Conservation (phyloP, 306 rosid genomes). For the Ziziphus jujuba region DNA sequence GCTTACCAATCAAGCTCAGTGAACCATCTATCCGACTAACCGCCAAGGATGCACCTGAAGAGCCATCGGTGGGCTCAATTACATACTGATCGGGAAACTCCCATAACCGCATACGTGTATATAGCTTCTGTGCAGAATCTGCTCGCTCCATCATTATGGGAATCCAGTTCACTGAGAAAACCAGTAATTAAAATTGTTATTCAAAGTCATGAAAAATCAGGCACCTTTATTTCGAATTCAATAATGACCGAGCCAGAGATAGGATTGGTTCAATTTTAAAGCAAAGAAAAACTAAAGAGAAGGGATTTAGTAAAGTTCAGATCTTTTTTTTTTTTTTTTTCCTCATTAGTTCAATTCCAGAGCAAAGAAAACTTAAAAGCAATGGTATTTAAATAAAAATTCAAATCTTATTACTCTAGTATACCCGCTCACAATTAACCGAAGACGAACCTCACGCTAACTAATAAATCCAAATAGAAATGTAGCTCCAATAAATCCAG, state of each 20-base stretch:
- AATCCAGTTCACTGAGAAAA: constrained; percentile 31
- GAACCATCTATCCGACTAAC: constrained; percentile 78
- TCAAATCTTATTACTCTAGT: too few relatives aligned
- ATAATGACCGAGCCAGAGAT: too few relatives aligned
- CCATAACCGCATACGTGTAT: constrained; percentile 88
- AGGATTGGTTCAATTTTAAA: too few relatives aligned
- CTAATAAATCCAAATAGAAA: too few relatives aligned
- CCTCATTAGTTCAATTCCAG: too few relatives aligned
- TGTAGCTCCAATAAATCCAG: too few relatives aligned
- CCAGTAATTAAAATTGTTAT: background rate
- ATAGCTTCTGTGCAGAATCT: constrained; percentile 80
- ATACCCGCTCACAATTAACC: too few relatives aligned
- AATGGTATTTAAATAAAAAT: too few relatives aligned
- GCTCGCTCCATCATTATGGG: constrained; percentile 80
- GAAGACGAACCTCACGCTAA: too few relatives aligned
- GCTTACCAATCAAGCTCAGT: constrained; percentile 75
- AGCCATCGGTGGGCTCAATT: constrained; percentile 91
- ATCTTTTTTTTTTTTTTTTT: background rate
- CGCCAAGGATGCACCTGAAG: constrained; percentile 72
- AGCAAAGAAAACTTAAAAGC: background rate
- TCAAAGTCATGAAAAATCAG: background rate
- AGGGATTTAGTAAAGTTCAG: constrained; percentile 4
- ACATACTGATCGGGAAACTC: constrained; percentile 88
- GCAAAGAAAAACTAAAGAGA: too few relatives aligned
- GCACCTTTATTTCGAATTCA: background rate